Evolutionary conservation across 495 filamentous ascomycete species (phyloP), one percentile per base, ranked within the genome.

Genomic region (Hypoxylon perforatum): DNA sequence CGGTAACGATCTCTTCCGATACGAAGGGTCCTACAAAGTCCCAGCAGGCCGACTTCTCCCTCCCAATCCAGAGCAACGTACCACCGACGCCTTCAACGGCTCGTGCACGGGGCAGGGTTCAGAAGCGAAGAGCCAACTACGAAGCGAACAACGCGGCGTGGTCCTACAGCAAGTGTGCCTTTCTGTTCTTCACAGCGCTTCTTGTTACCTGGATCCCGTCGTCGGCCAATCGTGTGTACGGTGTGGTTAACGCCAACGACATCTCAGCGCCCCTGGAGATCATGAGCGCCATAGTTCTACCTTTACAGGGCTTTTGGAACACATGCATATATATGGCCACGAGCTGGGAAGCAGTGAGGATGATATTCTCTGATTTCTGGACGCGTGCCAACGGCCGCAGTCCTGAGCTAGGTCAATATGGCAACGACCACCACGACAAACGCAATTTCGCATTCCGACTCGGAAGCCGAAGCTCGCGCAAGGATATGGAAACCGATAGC

Each of bases 221-320:
- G 1, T 91, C 88, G 17, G 82, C 88, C 57, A 96, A 96, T 74
- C 83, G 93, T 18, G 84, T 93, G 21, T 93, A 91, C 76, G 85
- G 84, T 14, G 72, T 94, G 15, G 79, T 87, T 5, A 76, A 89
- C 68, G 78, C 80, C 0, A 78, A 85, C 23, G 48, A 81, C 1
- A 75, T 84, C 4, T 81, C 79, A 22, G 85, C 88, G 49, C 78
- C 79, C 19, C 83, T 96, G 22, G 88, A 91, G 65, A 90, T 88
- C 57, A 83, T 87, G 45, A 87, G 88, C 22, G 86, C 90, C 0
- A 83, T 93, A 46, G 92, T 96, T 0, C 82, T 96, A 18, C 93
- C 93, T 0, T 80, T 93, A 0, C 93, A 96, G 70, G 93, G 93
- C 1, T 93, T 95, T 69, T 94, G 92, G 90, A 97, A 96, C 68